Evolutionary conservation across 306 rosid species (phyloP).

Genomic region (Dalbergia oliveri): DNA sequence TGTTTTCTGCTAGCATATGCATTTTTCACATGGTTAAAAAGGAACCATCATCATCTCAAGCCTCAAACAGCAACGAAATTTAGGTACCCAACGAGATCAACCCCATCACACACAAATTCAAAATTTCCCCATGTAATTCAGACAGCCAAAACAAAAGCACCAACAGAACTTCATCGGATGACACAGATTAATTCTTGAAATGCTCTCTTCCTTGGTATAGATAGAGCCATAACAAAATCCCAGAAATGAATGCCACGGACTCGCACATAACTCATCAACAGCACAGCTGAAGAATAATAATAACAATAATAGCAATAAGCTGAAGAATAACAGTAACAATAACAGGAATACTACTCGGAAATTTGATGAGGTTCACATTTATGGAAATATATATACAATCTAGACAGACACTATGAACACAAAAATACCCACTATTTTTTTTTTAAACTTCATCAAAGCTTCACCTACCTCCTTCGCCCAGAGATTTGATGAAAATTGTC

Average conservation of each 20-base stretch:
- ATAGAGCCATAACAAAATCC: constrained; percentile 1
- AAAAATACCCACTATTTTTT: constrained; percentile 10
- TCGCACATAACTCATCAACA: background rate
- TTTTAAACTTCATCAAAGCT: constrained; percentile 41
- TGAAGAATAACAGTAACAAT: constrained; percentile 10
- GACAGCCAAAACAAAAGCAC: constrained; percentile 4
- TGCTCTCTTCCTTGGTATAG: background rate
- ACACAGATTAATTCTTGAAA: constrained; percentile 18
- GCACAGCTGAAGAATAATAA: too few relatives aligned
- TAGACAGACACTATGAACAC: constrained; percentile 32
- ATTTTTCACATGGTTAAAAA: constrained; percentile 53
- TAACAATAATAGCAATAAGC: background rate
- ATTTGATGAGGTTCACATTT: constrained; percentile 44
- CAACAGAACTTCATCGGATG: background rate
- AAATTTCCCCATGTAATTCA: constrained; percentile 5
- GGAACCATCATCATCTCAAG: background rate
- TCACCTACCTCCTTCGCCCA: constrained; percentile 21
- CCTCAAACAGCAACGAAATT: background rate
- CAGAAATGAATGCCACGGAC: background rate
- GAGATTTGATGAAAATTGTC: constrained; percentile 38
- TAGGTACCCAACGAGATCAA: constrained; percentile 12
- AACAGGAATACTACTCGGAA: constrained; percentile 18
- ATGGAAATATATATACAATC: constrained; percentile 43
- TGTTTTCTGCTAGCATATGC: constrained; percentile 30
- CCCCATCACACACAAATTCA: constrained; percentile 13